Percentiles rank a stretch among this genome's conserved stretches.
Conservation (phyloP, 768 basidiomycete genomes). For the Russula brevipes region DNA sequence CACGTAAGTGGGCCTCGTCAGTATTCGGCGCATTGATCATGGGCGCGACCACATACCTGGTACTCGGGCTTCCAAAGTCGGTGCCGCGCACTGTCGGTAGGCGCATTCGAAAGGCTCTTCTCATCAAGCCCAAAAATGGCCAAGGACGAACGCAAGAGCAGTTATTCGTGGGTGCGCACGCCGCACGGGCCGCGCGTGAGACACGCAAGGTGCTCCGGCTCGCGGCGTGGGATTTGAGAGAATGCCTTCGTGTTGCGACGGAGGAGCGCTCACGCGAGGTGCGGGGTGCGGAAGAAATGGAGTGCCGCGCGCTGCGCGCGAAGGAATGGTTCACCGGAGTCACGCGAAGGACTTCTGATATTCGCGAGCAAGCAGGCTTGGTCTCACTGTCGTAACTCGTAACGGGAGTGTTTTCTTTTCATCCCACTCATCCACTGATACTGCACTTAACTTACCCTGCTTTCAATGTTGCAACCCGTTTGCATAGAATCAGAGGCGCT, state of each 20-base stretch:
- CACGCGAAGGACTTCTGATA: slow-evolving; percentile 41
- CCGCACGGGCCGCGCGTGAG: slow-evolving; percentile 69
- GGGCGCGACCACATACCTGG: slow-evolving; percentile 72
- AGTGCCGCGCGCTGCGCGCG: slow-evolving; percentile 65
- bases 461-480: too few species aligned
- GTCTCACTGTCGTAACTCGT: not conserved
- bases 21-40: slow-evolving; percentile 71
- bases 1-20: slow-evolving; percentile 85
- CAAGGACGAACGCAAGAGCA: slow-evolving; percentile 43
- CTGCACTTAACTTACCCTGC: too few species aligned
- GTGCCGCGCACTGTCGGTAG: slow-evolving; percentile 89
- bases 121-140: slow-evolving; percentile 38
- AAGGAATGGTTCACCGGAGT: slow-evolving; percentile 65
- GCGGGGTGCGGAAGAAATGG: slow-evolving; percentile 65
- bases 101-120: slow-evolving; percentile 63
- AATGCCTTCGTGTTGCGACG: slow-evolving; percentile 73
- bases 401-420: not conserved
- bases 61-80: slow-evolving; percentile 81
- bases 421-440: too few species aligned
- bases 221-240: slow-evolving; percentile 85
- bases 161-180: slow-evolving; percentile 63
- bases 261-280: slow-evolving; percentile 79
- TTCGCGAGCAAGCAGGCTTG: slow-evolving; percentile 30
- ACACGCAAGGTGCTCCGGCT: slow-evolving; percentile 89
- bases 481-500: slow-evolving; percentile 2